Conservation (phyloP, 148 eudicot genomes). For the Fagopyrum homotropicum region DNA sequence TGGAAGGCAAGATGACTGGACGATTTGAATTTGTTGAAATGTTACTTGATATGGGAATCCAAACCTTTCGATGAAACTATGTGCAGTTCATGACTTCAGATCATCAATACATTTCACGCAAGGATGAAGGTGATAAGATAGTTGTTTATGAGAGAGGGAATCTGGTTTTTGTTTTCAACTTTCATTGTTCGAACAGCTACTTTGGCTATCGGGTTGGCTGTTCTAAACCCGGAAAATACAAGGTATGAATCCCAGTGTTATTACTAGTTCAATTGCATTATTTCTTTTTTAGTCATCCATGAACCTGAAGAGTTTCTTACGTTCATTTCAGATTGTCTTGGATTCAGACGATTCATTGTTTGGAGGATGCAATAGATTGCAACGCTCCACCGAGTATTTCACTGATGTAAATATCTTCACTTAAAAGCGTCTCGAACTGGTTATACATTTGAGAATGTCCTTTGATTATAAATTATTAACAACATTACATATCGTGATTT, state of each 20-base stretch:
- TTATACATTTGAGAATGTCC: background rate
- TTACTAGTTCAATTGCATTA: background rate
- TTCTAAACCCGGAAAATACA: conserved; percentile 79
- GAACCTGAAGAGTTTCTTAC: background rate
- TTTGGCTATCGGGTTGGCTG: conserved; percentile 86
- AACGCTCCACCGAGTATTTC: conserved; percentile 63
- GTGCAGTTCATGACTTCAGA: conserved; percentile 95
- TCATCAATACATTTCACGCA: conserved; percentile 84
- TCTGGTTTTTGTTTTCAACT: conserved; percentile 88
- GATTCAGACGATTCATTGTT: conserved; percentile 73
- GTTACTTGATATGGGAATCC: no score
- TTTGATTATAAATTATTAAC: background rate
- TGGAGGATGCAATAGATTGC: conserved; percentile 79
- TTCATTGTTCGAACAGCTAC: conserved; percentile 87
- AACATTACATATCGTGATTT: background rate
- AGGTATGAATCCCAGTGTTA: conserved; percentile 34
- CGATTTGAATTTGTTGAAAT: no score
- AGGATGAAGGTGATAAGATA: conserved; percentile 78
- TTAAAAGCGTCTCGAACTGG: no score
- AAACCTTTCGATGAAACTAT: background rate
- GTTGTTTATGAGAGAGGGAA: conserved; percentile 82
- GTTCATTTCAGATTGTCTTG: conserved; percentile 57
- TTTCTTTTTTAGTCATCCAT: background rate
- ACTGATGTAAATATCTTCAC: conserved; percentile 46
- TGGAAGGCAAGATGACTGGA: no score